These are phyloP conservation scores for Sanghuangporus baumii DNA, from an alignment of 1,284 basidiomycete genomes.

Conservation along the genomic window DNA sequence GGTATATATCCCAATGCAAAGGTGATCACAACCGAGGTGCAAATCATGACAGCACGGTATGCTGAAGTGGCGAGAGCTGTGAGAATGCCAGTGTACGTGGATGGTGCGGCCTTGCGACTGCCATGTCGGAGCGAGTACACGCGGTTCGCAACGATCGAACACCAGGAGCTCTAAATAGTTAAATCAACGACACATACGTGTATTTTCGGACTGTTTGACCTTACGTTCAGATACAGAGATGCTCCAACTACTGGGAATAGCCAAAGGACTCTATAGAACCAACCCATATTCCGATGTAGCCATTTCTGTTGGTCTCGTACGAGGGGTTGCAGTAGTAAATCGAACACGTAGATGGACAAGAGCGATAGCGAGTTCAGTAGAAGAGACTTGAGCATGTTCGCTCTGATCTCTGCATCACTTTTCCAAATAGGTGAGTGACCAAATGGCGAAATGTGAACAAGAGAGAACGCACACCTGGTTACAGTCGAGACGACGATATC, in stretches of 20 bases:
- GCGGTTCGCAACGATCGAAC: constrained; percentile 63
- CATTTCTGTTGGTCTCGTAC: constrained; percentile 56
- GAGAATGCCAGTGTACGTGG: constrained; percentile 64
- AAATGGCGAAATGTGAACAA: not conserved
- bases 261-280: constrained; percentile 74
- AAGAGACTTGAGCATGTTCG: constrained; percentile 66
- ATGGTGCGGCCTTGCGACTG: constrained; percentile 38
- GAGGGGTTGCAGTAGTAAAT: constrained; percentile 65
- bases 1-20: constrained; percentile 61
- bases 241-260: constrained; percentile 63
- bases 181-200: not conserved
- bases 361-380: constrained; percentile 66
- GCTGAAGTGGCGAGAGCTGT: constrained; percentile 70
- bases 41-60: constrained; percentile 73
- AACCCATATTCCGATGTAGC: constrained; percentile 64
- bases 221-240: constrained; percentile 73
- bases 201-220: constrained; percentile 25
- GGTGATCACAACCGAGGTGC: constrained; percentile 67
- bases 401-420: constrained; percentile 69
- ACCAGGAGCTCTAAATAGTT: constrained; percentile 66
- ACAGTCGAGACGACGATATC: constrained; percentile 53
- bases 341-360: constrained; percentile 65
- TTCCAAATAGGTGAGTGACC: constrained; percentile 10
- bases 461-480: constrained; percentile 32
- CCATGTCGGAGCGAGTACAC: constrained; percentile 65